These are phyloP conservation scores for Chaetomium sp. DNA, from an alignment of 2,329 filamentous ascomycete genomes.

Conservation along the genomic window DNA sequence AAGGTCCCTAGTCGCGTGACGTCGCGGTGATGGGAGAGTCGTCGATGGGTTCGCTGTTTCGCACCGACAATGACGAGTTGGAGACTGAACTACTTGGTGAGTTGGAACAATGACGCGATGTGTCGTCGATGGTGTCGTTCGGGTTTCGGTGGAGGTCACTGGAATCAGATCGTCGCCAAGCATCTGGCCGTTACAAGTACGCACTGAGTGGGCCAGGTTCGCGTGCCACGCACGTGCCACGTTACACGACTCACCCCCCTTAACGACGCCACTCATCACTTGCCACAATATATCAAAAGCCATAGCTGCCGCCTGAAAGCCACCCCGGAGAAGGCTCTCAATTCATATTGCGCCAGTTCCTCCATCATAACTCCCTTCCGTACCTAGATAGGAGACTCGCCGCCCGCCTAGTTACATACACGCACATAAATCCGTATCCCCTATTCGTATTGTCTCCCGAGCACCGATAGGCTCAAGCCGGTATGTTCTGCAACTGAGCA, in stretches of 20 bases:
- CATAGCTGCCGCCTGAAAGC: conserved; percentile 1
- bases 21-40: background rate
- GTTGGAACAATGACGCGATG: background rate
- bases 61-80: background rate
- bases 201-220: background rate
- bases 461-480: conserved; percentile 12
- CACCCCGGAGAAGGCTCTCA: background rate
- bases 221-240: background rate
- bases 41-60: background rate
- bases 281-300: background rate
- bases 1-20: background rate
- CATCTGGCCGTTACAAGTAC: background rate
- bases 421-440: conserved; percentile 3
- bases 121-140: background rate
- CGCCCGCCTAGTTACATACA: conserved; percentile 14
- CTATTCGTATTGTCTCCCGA: background rate
- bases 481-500: conserved; percentile 23
- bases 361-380: conserved; percentile 10
- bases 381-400: background rate
- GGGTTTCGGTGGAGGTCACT: background rate
- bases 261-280: background rate
- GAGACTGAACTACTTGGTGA: background rate
- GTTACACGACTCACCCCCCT: background rate
- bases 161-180: conserved; percentile 14
- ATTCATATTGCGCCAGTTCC: conserved; percentile 15